Evolutionary conservation across 495 filamentous ascomycete genomes (phyloP), one percentile per base, ranked within the genome.

Genomic region (Penicillium psychrofluorescens): DNA sequence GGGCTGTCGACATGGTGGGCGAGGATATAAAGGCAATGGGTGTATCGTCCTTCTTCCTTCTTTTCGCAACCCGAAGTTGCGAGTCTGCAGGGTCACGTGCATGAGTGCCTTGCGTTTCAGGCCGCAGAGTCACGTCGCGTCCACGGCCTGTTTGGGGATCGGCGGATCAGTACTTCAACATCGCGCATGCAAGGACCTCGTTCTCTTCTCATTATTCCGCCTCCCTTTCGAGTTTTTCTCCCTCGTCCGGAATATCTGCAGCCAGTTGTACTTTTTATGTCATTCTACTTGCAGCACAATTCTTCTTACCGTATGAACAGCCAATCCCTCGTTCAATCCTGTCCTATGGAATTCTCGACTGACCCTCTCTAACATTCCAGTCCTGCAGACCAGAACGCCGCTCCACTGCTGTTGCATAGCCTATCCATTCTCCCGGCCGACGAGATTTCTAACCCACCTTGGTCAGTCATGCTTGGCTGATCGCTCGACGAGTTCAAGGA

Each of bases 1-100:
- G 54, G 48, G 45, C 54, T 45, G 62, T 57, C 38, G 82, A 76
- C 85, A 89, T 88, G 49, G 48, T 77, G 64, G 47, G 55, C 41
- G 43, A 37, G 43, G 58, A 66, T 66, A 62, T 59, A 63, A 51
- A 42, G 53, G 53, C 43, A 41, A 10, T 40, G 35, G 15, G 11
- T 30, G 40, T 43, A 22, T 22, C 15, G 2, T 22, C 6, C 22
- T 3, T 22, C 22, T 0, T 22, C 6, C 22, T 3, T 22, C 22
- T 22, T 22, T 22, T 22, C 22, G 22, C 36, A 34, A 34, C 15
- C 32, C 32, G 9, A 12, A 34, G 10, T 34, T 11, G 32, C 32
- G 9, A 12, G 32, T 34, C n/a, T 34, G 32, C 32, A 4, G 0
- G 22, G 12, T 49, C 47, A 59, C 45, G 43, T 56, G 49, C 46